These are phyloP conservation scores for Castanea crenata DNA, from an alignment of 306 rosid species.

Conservation along the genomic window DNA sequence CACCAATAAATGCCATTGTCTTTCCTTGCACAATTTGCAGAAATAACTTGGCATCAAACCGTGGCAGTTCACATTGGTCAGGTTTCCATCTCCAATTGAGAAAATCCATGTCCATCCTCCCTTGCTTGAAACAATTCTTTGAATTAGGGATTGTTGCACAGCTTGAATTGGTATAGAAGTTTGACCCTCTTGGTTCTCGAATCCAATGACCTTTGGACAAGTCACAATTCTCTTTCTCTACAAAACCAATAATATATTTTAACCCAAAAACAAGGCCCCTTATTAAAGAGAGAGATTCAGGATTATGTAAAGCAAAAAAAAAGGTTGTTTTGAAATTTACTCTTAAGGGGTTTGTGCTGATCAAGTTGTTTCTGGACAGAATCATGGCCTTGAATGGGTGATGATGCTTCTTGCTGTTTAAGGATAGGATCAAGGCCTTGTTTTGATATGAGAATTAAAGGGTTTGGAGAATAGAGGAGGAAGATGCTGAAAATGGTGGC, in stretches of 20 bases:
- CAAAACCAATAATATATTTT: not conserved
- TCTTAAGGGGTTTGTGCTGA: slow-evolving; percentile 26
- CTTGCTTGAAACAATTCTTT: slow-evolving; percentile 78
- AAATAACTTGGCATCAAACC: slow-evolving; percentile 52
- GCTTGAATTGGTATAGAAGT: slow-evolving; percentile 65
- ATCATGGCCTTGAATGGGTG: slow-evolving; percentile 2
- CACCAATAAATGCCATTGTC: slow-evolving; percentile 81
- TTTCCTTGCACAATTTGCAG: slow-evolving; percentile 59
- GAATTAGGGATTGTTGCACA: slow-evolving; percentile 70
- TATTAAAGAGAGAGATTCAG: not conserved
- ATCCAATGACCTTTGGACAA: slow-evolving; percentile 74
- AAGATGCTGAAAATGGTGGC: slow-evolving; percentile 45
- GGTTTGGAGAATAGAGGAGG: slow-evolving; percentile 47
- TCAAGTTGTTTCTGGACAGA: slow-evolving; percentile 6
- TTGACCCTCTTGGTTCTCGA: slow-evolving; percentile 25
- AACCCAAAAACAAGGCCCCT: not conserved
- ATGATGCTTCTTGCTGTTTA: not conserved
- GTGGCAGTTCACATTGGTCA: slow-evolving; percentile 56
- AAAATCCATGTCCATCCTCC: slow-evolving; percentile 62
- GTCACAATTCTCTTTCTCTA: slow-evolving; percentile 56
- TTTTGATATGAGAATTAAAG: slow-evolving; percentile 29
- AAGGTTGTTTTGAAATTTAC: slow-evolving; percentile 28
- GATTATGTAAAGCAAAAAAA: not conserved
- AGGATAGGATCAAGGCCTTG: slow-evolving; percentile 20
- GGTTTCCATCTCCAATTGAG: slow-evolving; percentile 95